These are phyloP conservation scores for Cyberlindnera mycetangii DNA, from an alignment of 805 yeast species.

Conservation along the genomic window DNA sequence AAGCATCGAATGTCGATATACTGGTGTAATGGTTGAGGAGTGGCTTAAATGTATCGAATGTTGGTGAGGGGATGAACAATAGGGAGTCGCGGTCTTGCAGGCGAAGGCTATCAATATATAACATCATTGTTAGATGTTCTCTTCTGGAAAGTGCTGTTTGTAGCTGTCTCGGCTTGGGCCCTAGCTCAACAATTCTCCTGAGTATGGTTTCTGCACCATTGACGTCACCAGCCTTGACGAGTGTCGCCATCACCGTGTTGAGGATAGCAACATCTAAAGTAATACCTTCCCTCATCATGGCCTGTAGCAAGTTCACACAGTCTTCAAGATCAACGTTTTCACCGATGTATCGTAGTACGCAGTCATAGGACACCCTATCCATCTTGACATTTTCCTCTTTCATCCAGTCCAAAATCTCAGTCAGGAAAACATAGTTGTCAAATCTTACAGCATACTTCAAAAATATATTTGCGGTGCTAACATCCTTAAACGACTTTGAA, in stretches of 20 bases:
- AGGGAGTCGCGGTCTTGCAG: conserved; percentile 3
- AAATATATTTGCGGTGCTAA: conserved; percentile 28
- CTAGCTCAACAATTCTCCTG: neutral
- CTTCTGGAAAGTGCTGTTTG: conserved; percentile 7
- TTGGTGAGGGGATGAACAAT: conserved; percentile 12
- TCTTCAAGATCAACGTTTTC: conserved; percentile 1
- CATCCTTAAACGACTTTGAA: conserved; percentile 7
- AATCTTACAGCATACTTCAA: conserved; percentile 26
- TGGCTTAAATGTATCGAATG: conserved; percentile 19
- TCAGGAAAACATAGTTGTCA: conserved; percentile 15
- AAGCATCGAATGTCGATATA: conserved; percentile 5
- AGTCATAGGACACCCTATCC: conserved; percentile 32
- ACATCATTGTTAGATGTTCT: conserved; percentile 3
- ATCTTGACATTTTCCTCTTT: conserved; percentile 16
- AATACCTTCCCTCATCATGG: conserved; percentile 8
- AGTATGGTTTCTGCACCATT: conserved; percentile 9
- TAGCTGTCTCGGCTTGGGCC: neutral
- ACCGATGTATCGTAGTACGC: conserved; percentile 21
- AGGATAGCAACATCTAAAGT: conserved; percentile 12
- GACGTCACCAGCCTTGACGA: conserved; percentile 11
- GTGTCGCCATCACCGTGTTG: conserved; percentile 4
- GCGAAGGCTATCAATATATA: conserved; percentile 12
- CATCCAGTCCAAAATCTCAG: conserved; percentile 21
- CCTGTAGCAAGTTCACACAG: neutral
- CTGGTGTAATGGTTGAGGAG: conserved; percentile 11